Percentiles rank a stretch among this genome's conserved stretches.
Conservation (phyloP, 75 land plant species). For the Picea sitchensis region DNA sequence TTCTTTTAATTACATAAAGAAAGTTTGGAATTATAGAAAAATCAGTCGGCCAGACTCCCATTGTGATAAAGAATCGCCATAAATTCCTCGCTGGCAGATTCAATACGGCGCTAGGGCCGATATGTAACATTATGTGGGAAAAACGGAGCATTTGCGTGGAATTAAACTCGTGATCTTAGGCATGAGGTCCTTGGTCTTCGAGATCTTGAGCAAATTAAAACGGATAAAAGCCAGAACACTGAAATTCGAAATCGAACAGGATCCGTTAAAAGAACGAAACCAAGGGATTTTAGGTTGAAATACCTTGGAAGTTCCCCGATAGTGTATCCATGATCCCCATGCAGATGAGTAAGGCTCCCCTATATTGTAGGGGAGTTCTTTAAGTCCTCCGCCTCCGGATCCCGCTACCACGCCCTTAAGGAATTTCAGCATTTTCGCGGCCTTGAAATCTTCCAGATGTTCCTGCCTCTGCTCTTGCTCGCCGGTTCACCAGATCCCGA, state of each 20-base stretch:
- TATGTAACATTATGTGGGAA: not conserved
- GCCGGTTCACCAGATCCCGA: no score
- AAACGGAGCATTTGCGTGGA: not conserved
- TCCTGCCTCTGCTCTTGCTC: no score
- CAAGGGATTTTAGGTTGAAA: no score
- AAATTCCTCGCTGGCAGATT: no score
- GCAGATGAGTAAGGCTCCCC: constrained; percentile 94
- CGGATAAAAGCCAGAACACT: not conserved
- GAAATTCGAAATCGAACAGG: not conserved
- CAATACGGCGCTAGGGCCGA: not conserved
- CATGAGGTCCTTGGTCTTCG: no score
- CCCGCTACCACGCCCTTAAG: constrained; percentile 93
- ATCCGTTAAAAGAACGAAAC: no score
- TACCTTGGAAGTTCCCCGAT: constrained; percentile 92
- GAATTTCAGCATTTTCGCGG: constrained; percentile 75
- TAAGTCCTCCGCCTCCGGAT: constrained; percentile 81
- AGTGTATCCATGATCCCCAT: constrained; percentile 98
- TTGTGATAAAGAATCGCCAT: not conserved
- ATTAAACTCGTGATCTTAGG: not conserved
- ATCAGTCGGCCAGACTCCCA: not conserved
- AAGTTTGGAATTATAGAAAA: not conserved
- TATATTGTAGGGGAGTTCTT: constrained; percentile 94
- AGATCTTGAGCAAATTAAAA: no score
- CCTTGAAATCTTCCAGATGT: no score
- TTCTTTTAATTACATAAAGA: not conserved